A percentile compares a stretch with the other conserved stretches of the same genome.
These are phyloP conservation scores for Sclerotinia trifoliorum DNA, from an alignment of 2,329 filamentous ascomycete species.

Conservation along the genomic window DNA sequence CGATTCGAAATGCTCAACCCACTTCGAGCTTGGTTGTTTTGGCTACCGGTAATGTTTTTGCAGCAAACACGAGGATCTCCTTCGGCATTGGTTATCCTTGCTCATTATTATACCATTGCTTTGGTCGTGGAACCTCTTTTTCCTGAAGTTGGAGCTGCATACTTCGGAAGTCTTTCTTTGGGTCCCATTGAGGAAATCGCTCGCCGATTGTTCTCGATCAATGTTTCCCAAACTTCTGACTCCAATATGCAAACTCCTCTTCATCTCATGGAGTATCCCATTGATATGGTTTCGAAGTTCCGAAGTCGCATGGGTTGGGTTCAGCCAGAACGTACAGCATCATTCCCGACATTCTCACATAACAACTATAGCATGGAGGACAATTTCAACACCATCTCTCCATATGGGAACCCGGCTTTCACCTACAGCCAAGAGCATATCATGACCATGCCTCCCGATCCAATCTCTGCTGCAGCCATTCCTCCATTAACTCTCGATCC, in stretches of 20 bases:
- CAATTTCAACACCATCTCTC: slow-evolving; percentile 49
- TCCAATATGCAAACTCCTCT: slow-evolving; percentile 61
- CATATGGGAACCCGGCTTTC: slow-evolving; percentile 58
- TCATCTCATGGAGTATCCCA: slow-evolving; percentile 69
- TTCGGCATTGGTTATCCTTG: slow-evolving; percentile 74
- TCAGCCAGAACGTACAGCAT: slow-evolving; percentile 57
- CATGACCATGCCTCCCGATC: slow-evolving; percentile 53
- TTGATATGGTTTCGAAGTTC: slow-evolving; percentile 67
- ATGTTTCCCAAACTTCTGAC: slow-evolving; percentile 55
- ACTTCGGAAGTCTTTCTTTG: slow-evolving; percentile 78
- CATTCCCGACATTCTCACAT: slow-evolving; percentile 59
- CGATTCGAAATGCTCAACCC: slow-evolving; percentile 89
- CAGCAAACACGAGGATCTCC: slow-evolving; percentile 74
- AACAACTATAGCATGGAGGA: slow-evolving; percentile 54
- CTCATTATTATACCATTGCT: slow-evolving; percentile 84
- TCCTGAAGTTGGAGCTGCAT: slow-evolving; percentile 84
- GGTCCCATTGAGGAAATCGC: slow-evolving; percentile 85
- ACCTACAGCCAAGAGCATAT: slow-evolving; percentile 64
- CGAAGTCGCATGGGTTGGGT: slow-evolving; percentile 67
- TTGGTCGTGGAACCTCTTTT: slow-evolving; percentile 87
- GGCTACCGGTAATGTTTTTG: slow-evolving; percentile 83
- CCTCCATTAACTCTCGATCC: slow-evolving; percentile 55
- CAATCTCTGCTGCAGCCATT: slow-evolving; percentile 48
- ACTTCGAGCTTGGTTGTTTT: slow-evolving; percentile 90
- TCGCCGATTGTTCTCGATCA: slow-evolving; percentile 68